phyloP scores from a whole-genome alignment of 2,329 filamentous ascomycete species.

The Metarhizium rileyi region DNA sequence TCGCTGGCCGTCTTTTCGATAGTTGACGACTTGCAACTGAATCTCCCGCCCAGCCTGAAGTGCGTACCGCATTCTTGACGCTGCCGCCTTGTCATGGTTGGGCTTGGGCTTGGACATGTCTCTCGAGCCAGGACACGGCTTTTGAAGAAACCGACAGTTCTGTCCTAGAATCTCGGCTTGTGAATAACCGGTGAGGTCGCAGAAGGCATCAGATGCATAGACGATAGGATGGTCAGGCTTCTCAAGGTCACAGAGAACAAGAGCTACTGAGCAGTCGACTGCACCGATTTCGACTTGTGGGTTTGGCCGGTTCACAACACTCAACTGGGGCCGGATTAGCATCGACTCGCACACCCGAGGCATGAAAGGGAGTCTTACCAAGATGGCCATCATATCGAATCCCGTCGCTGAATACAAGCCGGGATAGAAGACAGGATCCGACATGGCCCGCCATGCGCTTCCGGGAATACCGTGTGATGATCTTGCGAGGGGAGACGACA shows the following conservation, averaged over 20 bases:
- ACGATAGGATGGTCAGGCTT: constrained; percentile 69
- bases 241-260: constrained; percentile 71
- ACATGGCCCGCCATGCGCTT: constrained; percentile 17
- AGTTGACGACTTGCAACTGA: constrained; percentile 58
- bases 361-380: constrained; percentile 29
- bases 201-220: constrained; percentile 75
- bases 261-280: constrained; percentile 74
- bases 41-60: constrained; percentile 36
- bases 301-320: constrained; percentile 59
- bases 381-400: constrained; percentile 44
- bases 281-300: constrained; percentile 71
- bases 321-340: constrained; percentile 27
- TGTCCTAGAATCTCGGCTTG: constrained; percentile 63
- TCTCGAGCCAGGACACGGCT: constrained; percentile 45
- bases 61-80: constrained; percentile 42
- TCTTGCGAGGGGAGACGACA: not conserved
- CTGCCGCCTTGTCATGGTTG: constrained; percentile 37
- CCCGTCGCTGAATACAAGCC: constrained; percentile 46
- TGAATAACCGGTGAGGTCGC: constrained; percentile 68
- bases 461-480: not conserved
- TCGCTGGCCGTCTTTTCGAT: constrained; percentile 65
- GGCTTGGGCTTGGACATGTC: not conserved
- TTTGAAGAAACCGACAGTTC: constrained; percentile 81
- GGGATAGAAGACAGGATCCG: constrained; percentile 43
- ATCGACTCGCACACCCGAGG: not conserved